A percentile compares a stretch with the other conserved stretches of the same genome.
Conservation (phyloP, 805 yeast genomes). For the Wickerhamiella nectarea region DNA sequence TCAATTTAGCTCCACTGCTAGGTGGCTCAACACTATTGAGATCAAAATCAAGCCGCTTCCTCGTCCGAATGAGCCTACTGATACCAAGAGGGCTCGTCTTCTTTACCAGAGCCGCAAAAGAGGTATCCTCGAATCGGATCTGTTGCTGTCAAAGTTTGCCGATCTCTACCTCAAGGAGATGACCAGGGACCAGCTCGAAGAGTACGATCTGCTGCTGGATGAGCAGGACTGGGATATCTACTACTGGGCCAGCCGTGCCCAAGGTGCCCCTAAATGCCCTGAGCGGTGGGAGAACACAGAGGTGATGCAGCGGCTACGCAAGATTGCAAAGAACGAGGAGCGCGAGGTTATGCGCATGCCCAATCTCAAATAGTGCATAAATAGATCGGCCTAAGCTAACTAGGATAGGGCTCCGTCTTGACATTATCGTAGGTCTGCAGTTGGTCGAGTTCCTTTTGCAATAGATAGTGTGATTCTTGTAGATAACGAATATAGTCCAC, state of each 20-base stretch:
- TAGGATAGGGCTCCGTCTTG: neutral
- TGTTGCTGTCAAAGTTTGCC: constrained; percentile 75
- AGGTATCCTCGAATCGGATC: constrained; percentile 88
- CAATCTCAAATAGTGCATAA: constrained; percentile 29
- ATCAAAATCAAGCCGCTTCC: constrained; percentile 61
- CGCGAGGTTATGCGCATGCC: constrained; percentile 82
- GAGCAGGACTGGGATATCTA: constrained; percentile 99
- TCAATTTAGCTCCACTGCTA: neutral
- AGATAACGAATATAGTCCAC: constrained; percentile 68
- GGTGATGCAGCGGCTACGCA: constrained; percentile 53
- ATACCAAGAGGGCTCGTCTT: constrained; percentile 71
- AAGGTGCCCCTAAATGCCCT: constrained; percentile 65
- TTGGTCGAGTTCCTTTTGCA: neutral
- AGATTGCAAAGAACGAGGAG: constrained; percentile 57
- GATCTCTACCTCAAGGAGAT: constrained; percentile 50
- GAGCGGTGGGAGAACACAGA: constrained; percentile 65
- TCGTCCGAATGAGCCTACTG: constrained; percentile 58
- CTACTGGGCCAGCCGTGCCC: constrained; percentile 88
- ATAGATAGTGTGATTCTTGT: constrained; percentile 21
- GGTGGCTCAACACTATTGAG: neutral
- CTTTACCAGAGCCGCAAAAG: constrained; percentile 86
- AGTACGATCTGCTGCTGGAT: constrained; percentile 70
- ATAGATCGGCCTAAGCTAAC: neutral
- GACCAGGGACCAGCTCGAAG: constrained; percentile 55
- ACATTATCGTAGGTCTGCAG: neutral